Evolutionary conservation across 768 basidiomycete genomes (phyloP).

Genomic region (Tricholoma furcatifolium): DNA sequence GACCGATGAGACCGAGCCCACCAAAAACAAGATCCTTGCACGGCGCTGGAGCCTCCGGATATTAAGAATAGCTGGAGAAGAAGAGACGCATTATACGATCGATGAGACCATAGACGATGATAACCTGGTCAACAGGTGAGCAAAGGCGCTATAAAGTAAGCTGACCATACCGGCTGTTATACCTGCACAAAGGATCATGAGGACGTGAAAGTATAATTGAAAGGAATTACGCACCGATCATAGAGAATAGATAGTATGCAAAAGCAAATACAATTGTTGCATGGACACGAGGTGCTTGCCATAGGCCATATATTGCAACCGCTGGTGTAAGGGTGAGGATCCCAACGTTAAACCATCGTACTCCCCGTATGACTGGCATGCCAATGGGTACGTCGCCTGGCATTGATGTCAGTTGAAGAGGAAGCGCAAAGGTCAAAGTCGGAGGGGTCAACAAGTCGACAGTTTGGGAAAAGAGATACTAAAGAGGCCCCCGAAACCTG

Average conservation of each 20-base stretch:
- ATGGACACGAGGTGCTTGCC: slow-evolving; percentile 39
- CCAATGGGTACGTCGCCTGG: slow-evolving; percentile 17
- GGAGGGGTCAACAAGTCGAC: neutral
- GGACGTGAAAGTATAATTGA: slow-evolving; percentile 13
- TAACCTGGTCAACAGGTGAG: slow-evolving; percentile 46
- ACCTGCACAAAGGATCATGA: slow-evolving; percentile 26
- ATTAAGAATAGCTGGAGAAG: slow-evolving; percentile 71
- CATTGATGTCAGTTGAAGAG: slow-evolving; percentile 4
- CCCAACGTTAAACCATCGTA: slow-evolving; percentile 78
- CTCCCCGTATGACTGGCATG: slow-evolving; percentile 51
- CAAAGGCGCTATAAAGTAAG: slow-evolving; percentile 10
- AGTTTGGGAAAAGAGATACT: neutral
- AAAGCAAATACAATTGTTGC: slow-evolving; percentile 62
- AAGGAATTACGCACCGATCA: slow-evolving; percentile 57
- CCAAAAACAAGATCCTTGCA: slow-evolving; percentile 87
- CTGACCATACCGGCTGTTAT: slow-evolving; percentile 44
- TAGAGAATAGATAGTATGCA: slow-evolving; percentile 83
- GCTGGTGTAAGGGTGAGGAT: slow-evolving; percentile 71
- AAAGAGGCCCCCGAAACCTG: neutral
- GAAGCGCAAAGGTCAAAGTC: neutral
- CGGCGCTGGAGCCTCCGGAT: slow-evolving; percentile 76
- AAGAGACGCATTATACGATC: slow-evolving; percentile 75
- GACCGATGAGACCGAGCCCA: slow-evolving; percentile 85
- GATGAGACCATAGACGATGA: slow-evolving; percentile 85
- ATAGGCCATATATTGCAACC: slow-evolving; percentile 68